phyloP scores from a whole-genome alignment of 2,329 filamentous ascomycete genomes.

The Gremmenia infestans region DNA sequence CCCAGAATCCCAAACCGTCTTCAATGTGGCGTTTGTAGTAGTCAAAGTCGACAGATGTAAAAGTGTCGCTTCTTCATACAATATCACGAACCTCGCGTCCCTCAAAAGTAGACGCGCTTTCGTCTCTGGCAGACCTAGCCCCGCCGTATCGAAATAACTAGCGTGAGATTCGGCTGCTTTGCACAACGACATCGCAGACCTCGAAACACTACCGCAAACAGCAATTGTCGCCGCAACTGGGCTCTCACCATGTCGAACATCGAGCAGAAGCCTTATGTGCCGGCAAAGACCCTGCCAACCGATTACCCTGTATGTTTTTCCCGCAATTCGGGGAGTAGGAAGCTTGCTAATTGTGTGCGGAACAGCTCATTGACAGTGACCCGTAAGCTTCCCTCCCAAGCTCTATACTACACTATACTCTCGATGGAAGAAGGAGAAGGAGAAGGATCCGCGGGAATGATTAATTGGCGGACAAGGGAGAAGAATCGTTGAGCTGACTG shows the following conservation, averaged over 20 bases:
- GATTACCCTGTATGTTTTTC: slow-evolving; percentile 73
- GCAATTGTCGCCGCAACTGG: slow-evolving; percentile 28
- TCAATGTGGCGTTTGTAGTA: slow-evolving; percentile 6
- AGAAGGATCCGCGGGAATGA: too few relatives aligned
- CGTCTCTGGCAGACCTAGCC: not conserved
- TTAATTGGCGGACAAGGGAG: too few relatives aligned
- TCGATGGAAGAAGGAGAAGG: not conserved
- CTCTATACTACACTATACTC: not conserved
- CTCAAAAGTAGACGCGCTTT: slow-evolving; percentile 11
- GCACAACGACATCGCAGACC: slow-evolving; percentile 13
- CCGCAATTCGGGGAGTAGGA: slow-evolving; percentile 3
- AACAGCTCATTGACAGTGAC: slow-evolving; percentile 96
- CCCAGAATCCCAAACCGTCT: not conserved
- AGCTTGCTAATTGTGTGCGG: slow-evolving; percentile 31
- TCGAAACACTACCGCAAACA: slow-evolving; percentile 10
- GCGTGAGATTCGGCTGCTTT: slow-evolving; percentile 4
- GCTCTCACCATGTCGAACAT: slow-evolving; percentile 32
- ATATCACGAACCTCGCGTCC: slow-evolving; percentile 12
- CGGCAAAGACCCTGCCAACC: slow-evolving; percentile 73
- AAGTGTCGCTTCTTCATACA: not conserved
- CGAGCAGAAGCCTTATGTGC: slow-evolving; percentile 49
- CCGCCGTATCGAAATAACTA: slow-evolving; percentile 12
- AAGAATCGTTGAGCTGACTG: not conserved
- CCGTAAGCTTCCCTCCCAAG: slow-evolving; percentile 61
- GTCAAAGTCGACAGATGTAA: slow-evolving; percentile 9